Conservation (phyloP, 2,329 filamentous ascomycete genomes). For the Alternaria consortialis region DNA sequence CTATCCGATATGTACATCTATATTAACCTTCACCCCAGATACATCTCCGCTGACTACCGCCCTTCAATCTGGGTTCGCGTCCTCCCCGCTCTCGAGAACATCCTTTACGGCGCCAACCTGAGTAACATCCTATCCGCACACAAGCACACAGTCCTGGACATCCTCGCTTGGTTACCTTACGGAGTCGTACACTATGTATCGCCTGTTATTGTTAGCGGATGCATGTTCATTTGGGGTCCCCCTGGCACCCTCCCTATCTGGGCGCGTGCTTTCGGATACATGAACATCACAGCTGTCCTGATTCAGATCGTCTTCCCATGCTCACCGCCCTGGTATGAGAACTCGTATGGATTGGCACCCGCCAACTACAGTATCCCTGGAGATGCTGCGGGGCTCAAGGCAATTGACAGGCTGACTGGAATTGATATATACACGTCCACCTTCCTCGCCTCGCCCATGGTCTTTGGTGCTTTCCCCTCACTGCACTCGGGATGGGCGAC, state of each 20-base stretch:
- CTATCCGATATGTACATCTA: background rate
- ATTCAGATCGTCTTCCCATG: slow-evolving; percentile 93
- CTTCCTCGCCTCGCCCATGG: slow-evolving; percentile 88
- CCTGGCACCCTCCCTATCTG: slow-evolving; percentile 87
- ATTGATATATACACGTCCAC: slow-evolving; percentile 92
- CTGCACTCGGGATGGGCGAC: slow-evolving; percentile 90
- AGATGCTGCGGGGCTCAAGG: slow-evolving; percentile 86
- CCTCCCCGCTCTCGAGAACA: slow-evolving; percentile 92
- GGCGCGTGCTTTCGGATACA: slow-evolving; percentile 87
- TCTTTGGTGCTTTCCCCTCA: slow-evolving; percentile 94
- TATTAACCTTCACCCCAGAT: slow-evolving; percentile 63
- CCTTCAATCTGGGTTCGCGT: slow-evolving; percentile 96
- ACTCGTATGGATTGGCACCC: slow-evolving; percentile 86
- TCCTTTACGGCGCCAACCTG: slow-evolving; percentile 93
- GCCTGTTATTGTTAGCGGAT: slow-evolving; percentile 77
- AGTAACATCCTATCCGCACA: slow-evolving; percentile 95
- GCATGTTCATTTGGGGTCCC: slow-evolving; percentile 89
- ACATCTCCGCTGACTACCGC: slow-evolving; percentile 86
- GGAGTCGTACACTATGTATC: slow-evolving; percentile 89
- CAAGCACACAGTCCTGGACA: slow-evolving; percentile 81
- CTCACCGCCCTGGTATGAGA: slow-evolving; percentile 97
- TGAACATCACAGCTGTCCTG: slow-evolving; percentile 86
- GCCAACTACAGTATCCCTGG: slow-evolving; percentile 92
- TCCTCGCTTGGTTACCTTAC: slow-evolving; percentile 93
- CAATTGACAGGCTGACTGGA: slow-evolving; percentile 88